Evolutionary conservation across 2,329 filamentous ascomycete genomes (phyloP), one percentile per base, ranked within the genome.

Genomic region (Hypoxylon sp.): DNA sequence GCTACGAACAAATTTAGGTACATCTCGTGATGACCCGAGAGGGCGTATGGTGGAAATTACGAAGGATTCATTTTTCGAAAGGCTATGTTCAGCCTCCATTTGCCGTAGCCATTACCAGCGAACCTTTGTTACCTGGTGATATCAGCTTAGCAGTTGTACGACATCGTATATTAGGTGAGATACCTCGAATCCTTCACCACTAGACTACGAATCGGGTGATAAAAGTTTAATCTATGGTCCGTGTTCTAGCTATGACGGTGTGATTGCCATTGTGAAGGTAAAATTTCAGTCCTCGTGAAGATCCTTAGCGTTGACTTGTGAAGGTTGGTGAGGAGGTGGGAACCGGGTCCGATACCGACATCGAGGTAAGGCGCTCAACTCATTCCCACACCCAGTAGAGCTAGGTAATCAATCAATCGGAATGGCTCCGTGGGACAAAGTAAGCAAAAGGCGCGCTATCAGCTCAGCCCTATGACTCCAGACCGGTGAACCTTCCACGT

Each of bases 31-130:
- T 36, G 30, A 20, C 23, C 29, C 45, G 38, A 16, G 29, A 21
- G 15, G 27, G 51, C 51, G 50, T 40, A 54, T 19, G 38, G 45
- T 50, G 51, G 35, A 53, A 50, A 54, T 54, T 50, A 16, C 38
- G 45, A 50, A 54, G 51, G 51, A 50, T 45, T 26, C 21, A 9
- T 12, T 19, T 15, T 37, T 23, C 12, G 4, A 26, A 34, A 35
- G 40, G 34, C 45, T 35, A 54, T 30, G 21, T 45, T 16, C 13
- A 34, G 40, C 40, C 34, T 45, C 40, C 17, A 44, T 15, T 25
- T 31, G 7, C 16, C 9, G 9, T 32, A 29, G 27, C 19, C 13
- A 36, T 16, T 34, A 13, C 13, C 19, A 5, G n/a, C n/a, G n/a
- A n/a, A n/a, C n/a, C n/a, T n/a, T n/a, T n/a, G n/a, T n/a, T n/a